Base-by-base conservation (phyloP, 148 eudicot genomes). In the Arctostaphylos glauca region DNA sequence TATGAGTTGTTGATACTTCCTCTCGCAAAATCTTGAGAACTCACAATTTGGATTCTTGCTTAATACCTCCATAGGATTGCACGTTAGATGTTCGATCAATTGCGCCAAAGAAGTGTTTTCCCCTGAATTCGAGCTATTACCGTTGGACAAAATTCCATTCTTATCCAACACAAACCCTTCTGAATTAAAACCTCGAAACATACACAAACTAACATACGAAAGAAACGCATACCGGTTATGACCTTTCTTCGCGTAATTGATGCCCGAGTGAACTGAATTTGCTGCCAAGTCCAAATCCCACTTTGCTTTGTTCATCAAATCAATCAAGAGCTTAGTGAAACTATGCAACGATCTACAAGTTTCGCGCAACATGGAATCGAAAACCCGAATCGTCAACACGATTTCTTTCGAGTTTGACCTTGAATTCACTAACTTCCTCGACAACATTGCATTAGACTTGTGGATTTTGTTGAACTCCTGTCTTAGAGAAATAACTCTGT, bases 231-330 rank as follows among this genome's bases (percentile, higher is more conserved):
- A 94, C 81, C 88, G 86, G 31, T 86, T 87, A 86, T 96, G 94
- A 49, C 92, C 94, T 79, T 89, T 89, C 83, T 94, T 93, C 14
- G 80, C 84, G 87, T 92, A 94, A 73, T 82, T 84, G 21, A 94
- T 88, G 70, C 81, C 87, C 5, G 89, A 75, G 84, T 93, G 89
- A 44, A 94, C 91, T 0, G 95, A 92, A 56, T 81, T 87, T 0
- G 98, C 92, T 0, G 93, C 99, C 82, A 91, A 85, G 81, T 94
- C 95, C 94, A 96, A 93, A 88, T 96, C 95, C 98, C 98, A 96
- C 48, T 87, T 85, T 3, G 94, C 94, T 76, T 81, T 90, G 86
- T 83, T 91, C 99, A 96, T 96, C 92, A 96, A 87, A 52, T 84
- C 87, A 76, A 94, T 88, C 92, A 96, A 89, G 64, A 93, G 72